A percentile compares a stretch with the other conserved stretches of the same genome.
Conservation (phyloP, 169 alveolate genomes). For the Babesia bigemina region DNA sequence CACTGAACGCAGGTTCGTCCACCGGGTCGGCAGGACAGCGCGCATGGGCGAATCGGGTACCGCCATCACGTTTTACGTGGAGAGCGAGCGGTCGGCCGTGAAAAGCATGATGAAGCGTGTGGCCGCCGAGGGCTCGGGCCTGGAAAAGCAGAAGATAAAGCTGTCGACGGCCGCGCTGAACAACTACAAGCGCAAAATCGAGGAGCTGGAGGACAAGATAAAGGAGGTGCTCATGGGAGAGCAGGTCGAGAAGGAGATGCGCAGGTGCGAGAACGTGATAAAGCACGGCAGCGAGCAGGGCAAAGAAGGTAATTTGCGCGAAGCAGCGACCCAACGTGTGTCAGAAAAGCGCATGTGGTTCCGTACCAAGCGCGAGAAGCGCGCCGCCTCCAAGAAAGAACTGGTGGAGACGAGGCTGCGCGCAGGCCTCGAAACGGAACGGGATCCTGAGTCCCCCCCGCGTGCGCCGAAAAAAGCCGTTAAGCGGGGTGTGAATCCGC, state of each 20-base stretch:
- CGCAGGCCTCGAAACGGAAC: background rate
- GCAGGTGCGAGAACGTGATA: slow-evolving; percentile 68
- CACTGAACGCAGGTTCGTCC: slow-evolving; percentile 85
- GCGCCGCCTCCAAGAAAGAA: slow-evolving; percentile 24
- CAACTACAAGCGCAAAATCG: slow-evolving; percentile 76
- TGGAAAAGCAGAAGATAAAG: slow-evolving; percentile 71
- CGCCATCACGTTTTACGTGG: slow-evolving; percentile 90
- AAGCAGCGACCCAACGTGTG: background rate
- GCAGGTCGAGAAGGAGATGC: slow-evolving; percentile 78
- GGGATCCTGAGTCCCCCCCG: background rate
- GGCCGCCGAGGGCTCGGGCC: slow-evolving; percentile 46
- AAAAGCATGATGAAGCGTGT: slow-evolving; percentile 77
- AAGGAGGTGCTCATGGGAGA: slow-evolving; percentile 74
- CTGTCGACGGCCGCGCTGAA: slow-evolving; percentile 72
- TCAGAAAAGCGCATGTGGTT: slow-evolving; percentile 35
- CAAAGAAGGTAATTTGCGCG: slow-evolving; percentile 8
- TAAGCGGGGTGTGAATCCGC: background rate
- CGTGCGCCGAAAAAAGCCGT: background rate
- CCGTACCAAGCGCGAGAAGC: slow-evolving; percentile 45
- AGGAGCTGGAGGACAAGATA: slow-evolving; percentile 73
- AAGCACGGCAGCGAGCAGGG: slow-evolving; percentile 29
- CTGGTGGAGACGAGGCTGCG: slow-evolving; percentile 10
- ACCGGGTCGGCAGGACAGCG: slow-evolving; percentile 95
- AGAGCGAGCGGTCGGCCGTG: slow-evolving; percentile 81
- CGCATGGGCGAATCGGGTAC: slow-evolving; percentile 91